Evolutionary conservation across 352 stramenopile genomes (phyloP).

Genomic region (Phytophthora sp.): DNA sequence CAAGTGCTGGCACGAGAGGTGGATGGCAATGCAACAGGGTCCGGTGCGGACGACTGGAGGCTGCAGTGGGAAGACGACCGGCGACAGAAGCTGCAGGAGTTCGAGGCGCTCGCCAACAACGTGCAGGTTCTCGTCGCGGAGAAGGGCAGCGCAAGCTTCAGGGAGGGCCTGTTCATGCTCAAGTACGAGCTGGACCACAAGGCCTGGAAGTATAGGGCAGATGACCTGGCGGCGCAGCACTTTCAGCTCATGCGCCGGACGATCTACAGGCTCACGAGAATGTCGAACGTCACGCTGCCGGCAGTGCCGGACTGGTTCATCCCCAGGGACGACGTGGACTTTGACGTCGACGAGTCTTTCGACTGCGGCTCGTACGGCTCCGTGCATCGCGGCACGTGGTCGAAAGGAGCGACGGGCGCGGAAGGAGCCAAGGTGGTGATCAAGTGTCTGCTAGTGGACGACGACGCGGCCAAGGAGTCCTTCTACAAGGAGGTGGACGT

Average conservation of each 20-base stretch:
- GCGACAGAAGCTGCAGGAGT: slow-evolving; percentile 11
- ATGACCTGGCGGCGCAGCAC: background rate
- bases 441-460: slow-evolving; percentile 34
- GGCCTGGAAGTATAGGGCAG: background rate
- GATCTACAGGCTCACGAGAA: slow-evolving; percentile 5
- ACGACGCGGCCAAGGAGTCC: slow-evolving; percentile 6
- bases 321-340: slow-evolving; percentile 23
- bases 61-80: slow-evolving; percentile 24
- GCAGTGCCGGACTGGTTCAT: slow-evolving; percentile 24
- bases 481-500: slow-evolving; percentile 40
- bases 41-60: background rate
- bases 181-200: slow-evolving; percentile 28
- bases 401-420: background rate
- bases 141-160: background rate
- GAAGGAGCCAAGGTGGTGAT: slow-evolving; percentile 29
- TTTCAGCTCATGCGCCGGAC: slow-evolving; percentile 10
- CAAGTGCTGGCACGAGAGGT: slow-evolving; percentile 10
- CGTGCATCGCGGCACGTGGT: slow-evolving; percentile 19
- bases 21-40: background rate
- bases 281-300: background rate
- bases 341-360: background rate
- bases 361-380: slow-evolving; percentile 26
- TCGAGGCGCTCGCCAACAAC: slow-evolving; percentile 7
- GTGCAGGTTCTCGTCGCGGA: slow-evolving; percentile 6
- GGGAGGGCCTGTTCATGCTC: slow-evolving; percentile 17